These are phyloP conservation scores for Danielozyma ontarioensis DNA, from an alignment of 805 yeast genomes.

Conservation along the genomic window DNA sequence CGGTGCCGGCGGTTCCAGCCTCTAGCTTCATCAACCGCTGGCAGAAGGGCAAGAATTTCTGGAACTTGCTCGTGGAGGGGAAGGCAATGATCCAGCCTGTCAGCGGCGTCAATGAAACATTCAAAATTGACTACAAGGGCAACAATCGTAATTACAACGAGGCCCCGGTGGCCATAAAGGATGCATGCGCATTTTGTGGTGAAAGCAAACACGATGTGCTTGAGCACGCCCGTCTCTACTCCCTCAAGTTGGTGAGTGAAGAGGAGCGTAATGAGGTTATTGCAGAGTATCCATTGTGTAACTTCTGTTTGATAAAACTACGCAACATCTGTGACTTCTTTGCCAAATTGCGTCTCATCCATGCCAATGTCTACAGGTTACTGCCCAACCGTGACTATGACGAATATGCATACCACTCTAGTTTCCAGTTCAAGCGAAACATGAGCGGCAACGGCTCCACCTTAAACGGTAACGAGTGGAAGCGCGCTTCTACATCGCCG, in stretches of 20 bases:
- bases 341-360: constrained; percentile 65
- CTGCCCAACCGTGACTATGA: constrained; percentile 27
- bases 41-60: constrained; percentile 44
- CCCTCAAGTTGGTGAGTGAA: constrained; percentile 46
- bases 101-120: constrained; percentile 73
- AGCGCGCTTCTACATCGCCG: too few relatives aligned
- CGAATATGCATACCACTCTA: constrained; percentile 15
- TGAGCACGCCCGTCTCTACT: constrained; percentile 74
- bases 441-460: constrained; percentile 1
- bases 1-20: constrained; percentile 46
- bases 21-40: constrained; percentile 42
- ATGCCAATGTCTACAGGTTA: constrained; percentile 52
- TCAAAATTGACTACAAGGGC: constrained; percentile 39
- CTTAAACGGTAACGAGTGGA: constrained; percentile 2
- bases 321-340: constrained; percentile 81
- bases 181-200: constrained; percentile 81
- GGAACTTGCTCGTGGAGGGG: constrained; percentile 71
- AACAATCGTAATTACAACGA: constrained; percentile 10
- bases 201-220: constrained; percentile 66
- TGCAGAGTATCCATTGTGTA: constrained; percentile 65
- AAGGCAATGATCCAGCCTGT: constrained; percentile 82
- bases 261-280: constrained; percentile 18
- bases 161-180: constrained; percentile 67
- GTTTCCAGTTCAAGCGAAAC: constrained; percentile 25
- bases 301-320: constrained; percentile 71